Base-by-base conservation (phyloP, 306 rosid genomes). In the Castanea mollissima region DNA sequence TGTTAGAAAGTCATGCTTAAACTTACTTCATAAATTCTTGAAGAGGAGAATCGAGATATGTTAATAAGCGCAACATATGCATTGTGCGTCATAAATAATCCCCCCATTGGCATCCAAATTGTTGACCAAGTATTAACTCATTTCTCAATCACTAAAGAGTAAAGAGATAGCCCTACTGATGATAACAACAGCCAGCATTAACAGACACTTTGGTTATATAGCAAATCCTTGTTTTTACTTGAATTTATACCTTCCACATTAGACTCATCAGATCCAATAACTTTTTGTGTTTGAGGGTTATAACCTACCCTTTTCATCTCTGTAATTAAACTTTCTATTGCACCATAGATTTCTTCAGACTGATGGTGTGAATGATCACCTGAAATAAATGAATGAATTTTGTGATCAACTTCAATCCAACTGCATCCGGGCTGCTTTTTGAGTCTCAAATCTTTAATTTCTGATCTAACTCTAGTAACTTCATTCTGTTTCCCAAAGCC, bases 401-500 rank as follows among this genome's bases (percentile, higher is more conserved):
- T 65, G 62, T 59, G 80, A n/a, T 83, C 76, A 38, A 80, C 79
- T 80, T 83, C 87, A 78, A 80, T 81, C 87, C 89, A 80, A 58
- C 87, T 80, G 63, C 89, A 83, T 10, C 89, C 85, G 18, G 81
- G 87, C 6, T 21, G 73, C 85, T 80, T 83, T 72, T 59, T 71
- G 55, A 86, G 87, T 35, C 87, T 80, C 84, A 62, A 64, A 59
- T 35, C 80, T 69, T 77, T 83, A 21, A 83, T 80, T 19, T 80
- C 82, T 18, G 78, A 69, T 67, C 87, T 86, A 60, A 80, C 67
- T 71, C 78, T 74, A 7, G 23, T 78, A 31, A 62, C 83, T 55
- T 83, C 87, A 49, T 69, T 70, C 82, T 74, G 78, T 74, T 83
- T 83, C 27, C 89, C 85, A 64, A 55, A 70, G 7, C 75, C 85